Base-by-base conservation (phyloP, 1,139 yeast genomes). In the Zygosaccharomyces pseudobailii region DNA sequence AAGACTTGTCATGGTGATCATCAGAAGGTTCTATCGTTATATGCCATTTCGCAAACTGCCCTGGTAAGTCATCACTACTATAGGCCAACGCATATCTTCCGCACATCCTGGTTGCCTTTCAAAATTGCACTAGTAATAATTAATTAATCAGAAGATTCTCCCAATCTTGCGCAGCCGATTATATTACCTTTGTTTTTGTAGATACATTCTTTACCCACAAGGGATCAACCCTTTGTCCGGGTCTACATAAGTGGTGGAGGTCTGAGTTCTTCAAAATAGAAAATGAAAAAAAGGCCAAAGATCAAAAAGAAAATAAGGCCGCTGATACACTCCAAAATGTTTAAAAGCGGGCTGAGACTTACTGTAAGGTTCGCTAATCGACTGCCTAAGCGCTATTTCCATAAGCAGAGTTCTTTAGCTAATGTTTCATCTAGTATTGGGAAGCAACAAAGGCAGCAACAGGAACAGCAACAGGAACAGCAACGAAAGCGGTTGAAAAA, bases 81-180 rank as follows among this genome's bases (percentile, higher is more conserved):
- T 50, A 55, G 2, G 71, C 65, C 55, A 73, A 55, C 1, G 78
- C 73, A 55, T 71, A 75, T 44, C 80, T 57, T 10, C 80, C 80
- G 61, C 80, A 75, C 80, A 75, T 72, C 5, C 17, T 13, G 17
- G 17, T 13, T 13, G 17, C 17, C 17, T 13, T 13, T 13, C 17
- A 13, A 13, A 13, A 13, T 13, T 13, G 17, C 17, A 13, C 17
- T 13, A 13, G 17, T 13, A 24, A 24, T 24, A 27, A 5, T 4
- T 3, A 27, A 7, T 4, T 27, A 7, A 9, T 27, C 30, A 27
- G 17, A 1, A 13, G 17, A 13, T 13, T 13, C 17, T 13, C 17
- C 17, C 17, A 13, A 13, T 13, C 17, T 13, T 13, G 17, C 17
- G 17, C 17, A 13, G 17, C 17, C 17, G 17, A 13, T 13, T 13